Evolutionary conservation across 1,284 basidiomycete species (phyloP), one percentile per base, ranked within the genome.

Genomic region (Cryptococcus sp.): DNA sequence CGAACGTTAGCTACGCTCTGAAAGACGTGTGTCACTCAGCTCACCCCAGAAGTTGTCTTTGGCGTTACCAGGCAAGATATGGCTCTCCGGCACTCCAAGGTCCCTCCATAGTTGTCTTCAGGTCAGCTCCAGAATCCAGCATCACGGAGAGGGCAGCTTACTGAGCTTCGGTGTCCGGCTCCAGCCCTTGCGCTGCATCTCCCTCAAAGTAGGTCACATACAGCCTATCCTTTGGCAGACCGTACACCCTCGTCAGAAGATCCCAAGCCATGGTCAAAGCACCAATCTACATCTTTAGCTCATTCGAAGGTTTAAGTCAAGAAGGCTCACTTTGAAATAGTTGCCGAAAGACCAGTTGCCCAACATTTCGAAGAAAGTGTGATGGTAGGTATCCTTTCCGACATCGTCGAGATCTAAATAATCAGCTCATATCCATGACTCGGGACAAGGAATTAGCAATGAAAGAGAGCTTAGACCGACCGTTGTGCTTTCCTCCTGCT

Each of bases 311-410:
- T 23, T 19, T 3, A 12, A 21, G 2, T 14, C 21, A 26, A 10
- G 39, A 21, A 11, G 25, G 46, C 66, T 43, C 47, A 83, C 90
- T 82, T 98, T 98, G 82, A 98, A 98, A 76, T 98, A 98, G 74
- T 98, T 90, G 5, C 94, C 94, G 63, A 98, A 98, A 10, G 92
- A 97, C 94, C 94, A 98, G 74, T 98, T 98, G 38, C 94, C 94
- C 56, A 98, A 76, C 94, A 98, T 98, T 75, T 98, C 94, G 68
- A 98, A 98, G 77, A 98, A 98, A 3, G 95, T 98, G 73, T 97
- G 78, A 65, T 80, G 76, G 59, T 76, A 76, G 23, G 74, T 73
- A 58, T 98, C 94, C 74, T 94, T 95, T 42, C 94, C 94, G 50
- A 98, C 94, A 72, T 98, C 94, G 70, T 98, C 95, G 47, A 98